Evolutionary conservation across 2,329 filamentous ascomycete species (phyloP).

Genomic region (Aspergillus amoenus): DNA sequence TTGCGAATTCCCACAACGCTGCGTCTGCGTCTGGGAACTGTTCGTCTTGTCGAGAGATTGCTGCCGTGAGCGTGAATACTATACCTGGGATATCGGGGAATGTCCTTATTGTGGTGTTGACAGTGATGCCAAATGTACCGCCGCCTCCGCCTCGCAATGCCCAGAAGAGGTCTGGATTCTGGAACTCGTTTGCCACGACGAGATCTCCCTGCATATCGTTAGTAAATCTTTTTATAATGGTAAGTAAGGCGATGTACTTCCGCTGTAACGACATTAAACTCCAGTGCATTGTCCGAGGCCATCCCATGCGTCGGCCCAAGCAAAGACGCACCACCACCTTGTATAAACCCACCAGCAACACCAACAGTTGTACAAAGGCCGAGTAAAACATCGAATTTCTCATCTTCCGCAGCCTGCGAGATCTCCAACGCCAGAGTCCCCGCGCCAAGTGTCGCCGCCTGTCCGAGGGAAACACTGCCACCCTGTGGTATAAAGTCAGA

Average conservation of each 20-base stretch:
- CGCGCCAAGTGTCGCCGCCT: background rate
- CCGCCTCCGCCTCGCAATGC: slow-evolving; percentile 20
- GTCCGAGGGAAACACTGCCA: background rate
- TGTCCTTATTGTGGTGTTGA: slow-evolving; percentile 12
- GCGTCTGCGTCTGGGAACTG: background rate
- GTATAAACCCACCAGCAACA: background rate
- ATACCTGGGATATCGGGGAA: background rate
- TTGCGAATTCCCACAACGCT: background rate
- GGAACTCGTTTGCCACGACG: slow-evolving; percentile 15
- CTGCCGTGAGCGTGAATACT: background rate
- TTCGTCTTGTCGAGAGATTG: background rate
- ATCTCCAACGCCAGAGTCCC: background rate
- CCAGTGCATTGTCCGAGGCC: background rate
- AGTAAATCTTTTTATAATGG: background rate
- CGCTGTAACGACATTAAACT: background rate
- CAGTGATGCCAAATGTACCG: slow-evolving; percentile 19
- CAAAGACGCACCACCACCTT: background rate
- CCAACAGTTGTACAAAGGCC: background rate
- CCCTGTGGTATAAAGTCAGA: background rate
- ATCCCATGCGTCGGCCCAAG: background rate
- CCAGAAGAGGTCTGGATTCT: slow-evolving; percentile 24
- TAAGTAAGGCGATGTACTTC: background rate
- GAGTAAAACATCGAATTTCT: background rate
- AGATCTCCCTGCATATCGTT: background rate
- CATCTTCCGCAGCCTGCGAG: background rate